phyloP scores from a whole-genome alignment of 192 early-diverging fungal genomes.

The Podila epigama region DNA sequence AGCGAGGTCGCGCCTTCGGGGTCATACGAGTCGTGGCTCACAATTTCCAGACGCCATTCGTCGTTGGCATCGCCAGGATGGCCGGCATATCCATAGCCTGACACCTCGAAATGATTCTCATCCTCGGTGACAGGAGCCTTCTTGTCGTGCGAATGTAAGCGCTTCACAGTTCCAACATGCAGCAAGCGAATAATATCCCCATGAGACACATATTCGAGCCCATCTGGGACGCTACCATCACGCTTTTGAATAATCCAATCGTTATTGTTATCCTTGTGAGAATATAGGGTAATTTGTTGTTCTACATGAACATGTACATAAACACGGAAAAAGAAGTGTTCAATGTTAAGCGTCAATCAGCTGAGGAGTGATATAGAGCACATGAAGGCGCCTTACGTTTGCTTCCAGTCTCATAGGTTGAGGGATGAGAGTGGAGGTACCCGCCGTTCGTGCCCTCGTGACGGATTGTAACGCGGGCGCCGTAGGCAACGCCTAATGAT shows the following conservation, averaged over 20 bases:
- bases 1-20: slow-evolving; percentile 60
- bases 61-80: slow-evolving; percentile 92
- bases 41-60: slow-evolving; percentile 86
- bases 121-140: slow-evolving; percentile 70
- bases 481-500: slow-evolving; percentile 67
- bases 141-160: slow-evolving; percentile 78
- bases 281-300: slow-evolving; percentile 57
- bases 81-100: slow-evolving; percentile 72
- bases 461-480: slow-evolving; percentile 65
- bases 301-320: slow-evolving; percentile 31
- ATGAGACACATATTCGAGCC: slow-evolving; percentile 63
- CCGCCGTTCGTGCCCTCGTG: slow-evolving; percentile 78
- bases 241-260: slow-evolving; percentile 68
- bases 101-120: slow-evolving; percentile 80
- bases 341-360: slow-evolving; percentile 71
- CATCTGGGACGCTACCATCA: slow-evolving; percentile 34
- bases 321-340: not conserved
- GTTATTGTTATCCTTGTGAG: slow-evolving; percentile 87
- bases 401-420: slow-evolving; percentile 74
- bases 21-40: slow-evolving; percentile 59
- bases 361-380: slow-evolving; percentile 16
- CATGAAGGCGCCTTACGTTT: slow-evolving; percentile 60
- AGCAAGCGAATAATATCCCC: slow-evolving; percentile 83
- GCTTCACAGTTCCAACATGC: slow-evolving; percentile 66
- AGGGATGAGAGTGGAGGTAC: slow-evolving; percentile 77